Evolutionary conservation across 345 rosid species (phyloP).

Genomic region (Gossypium anomalum): DNA sequence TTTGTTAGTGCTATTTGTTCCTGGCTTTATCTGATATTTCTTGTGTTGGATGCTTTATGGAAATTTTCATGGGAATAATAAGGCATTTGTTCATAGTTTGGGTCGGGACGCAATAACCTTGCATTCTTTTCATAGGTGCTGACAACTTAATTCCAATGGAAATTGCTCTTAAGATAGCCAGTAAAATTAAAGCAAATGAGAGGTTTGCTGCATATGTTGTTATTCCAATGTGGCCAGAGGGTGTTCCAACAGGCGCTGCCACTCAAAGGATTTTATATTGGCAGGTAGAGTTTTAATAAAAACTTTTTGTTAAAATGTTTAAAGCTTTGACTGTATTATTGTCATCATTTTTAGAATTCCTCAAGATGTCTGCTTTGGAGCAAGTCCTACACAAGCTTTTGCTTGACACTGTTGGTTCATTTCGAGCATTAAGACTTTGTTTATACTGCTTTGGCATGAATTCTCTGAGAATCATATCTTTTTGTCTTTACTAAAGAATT

Average conservation of each 20-base stretch:
- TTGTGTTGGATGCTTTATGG: background rate
- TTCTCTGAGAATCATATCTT: background rate
- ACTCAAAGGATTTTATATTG: slow-evolving; percentile 93
- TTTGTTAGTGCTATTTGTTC: background rate
- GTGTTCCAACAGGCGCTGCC: slow-evolving; percentile 83
- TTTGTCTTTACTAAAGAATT: background rate
- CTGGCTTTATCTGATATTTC: background rate
- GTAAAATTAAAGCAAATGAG: slow-evolving; percentile 83
- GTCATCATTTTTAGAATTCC: background rate
- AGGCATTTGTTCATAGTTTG: background rate
- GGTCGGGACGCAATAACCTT: background rate
- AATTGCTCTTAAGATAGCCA: slow-evolving; percentile 86
- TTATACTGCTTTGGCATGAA: slow-evolving; percentile 3
- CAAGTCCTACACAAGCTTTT: background rate
- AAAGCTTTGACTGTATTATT: slow-evolving; percentile 11
- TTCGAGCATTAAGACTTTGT: background rate
- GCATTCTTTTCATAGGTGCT: slow-evolving; percentile 54
- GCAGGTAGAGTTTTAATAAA: slow-evolving; percentile 55
- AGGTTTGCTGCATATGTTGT: slow-evolving; percentile 91
- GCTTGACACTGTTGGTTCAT: background rate
- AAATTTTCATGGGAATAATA: background rate
- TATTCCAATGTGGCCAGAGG: slow-evolving; percentile 98
- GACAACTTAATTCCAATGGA: slow-evolving; percentile 94
- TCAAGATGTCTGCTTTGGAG: background rate
- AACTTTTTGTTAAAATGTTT: slow-evolving; percentile 12